Base-by-base conservation (phyloP, 2,329 filamentous ascomycete genomes). In the Colletotrichum phormii region DNA sequence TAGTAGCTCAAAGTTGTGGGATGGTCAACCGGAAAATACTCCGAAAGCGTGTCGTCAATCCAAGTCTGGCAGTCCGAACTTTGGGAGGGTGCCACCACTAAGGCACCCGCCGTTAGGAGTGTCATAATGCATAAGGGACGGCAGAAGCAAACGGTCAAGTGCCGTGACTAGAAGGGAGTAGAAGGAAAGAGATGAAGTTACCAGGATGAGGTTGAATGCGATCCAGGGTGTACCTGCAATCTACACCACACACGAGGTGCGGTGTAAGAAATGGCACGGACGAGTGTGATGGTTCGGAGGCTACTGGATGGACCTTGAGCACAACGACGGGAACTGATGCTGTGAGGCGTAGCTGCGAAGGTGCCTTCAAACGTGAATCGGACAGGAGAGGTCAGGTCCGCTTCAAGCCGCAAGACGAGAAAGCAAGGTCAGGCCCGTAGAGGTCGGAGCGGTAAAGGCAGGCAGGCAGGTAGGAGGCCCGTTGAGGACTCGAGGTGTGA, bases 241-340 rank as follows among this genome's bases (percentile, higher is more conserved):
- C 60, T 54, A 60, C 70, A 72, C 70, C 66, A 72, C 70, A 72
- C 70, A 61, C 60, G 55, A 61, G 49, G 70, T 72, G 70, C 55
- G 66, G 70, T 70, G 66, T 59, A 55, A 59, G 42, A 69, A 31
- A 51, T 65, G 51, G 51, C 31, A 37, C 22, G 51, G 22, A 31
- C 24, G 33, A 46, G 15, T 35, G 35, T 53, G 42, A 49, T 63
- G 59, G 26, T 22, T 24, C 42, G 18, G 18, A 49, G 22, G 42
- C 42, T 49, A 49, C 37, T n/a, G 18, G 15, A 49, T n/a, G 18
- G 15, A 22, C 24, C 26, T 55, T 24, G 22, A 26, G 53, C 53
- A 22, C 18, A 22, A 3, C 42, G 42, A 22, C 18, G 42, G 42
- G 18, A 49, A 5, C 18, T 49, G 18, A 0, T 22, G 42, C 42